Percentiles rank a stretch among this genome's conserved stretches.
phyloP scores from a whole-genome alignment of 1,139 yeast genomes.

The Candida tetrigidarum region DNA sequence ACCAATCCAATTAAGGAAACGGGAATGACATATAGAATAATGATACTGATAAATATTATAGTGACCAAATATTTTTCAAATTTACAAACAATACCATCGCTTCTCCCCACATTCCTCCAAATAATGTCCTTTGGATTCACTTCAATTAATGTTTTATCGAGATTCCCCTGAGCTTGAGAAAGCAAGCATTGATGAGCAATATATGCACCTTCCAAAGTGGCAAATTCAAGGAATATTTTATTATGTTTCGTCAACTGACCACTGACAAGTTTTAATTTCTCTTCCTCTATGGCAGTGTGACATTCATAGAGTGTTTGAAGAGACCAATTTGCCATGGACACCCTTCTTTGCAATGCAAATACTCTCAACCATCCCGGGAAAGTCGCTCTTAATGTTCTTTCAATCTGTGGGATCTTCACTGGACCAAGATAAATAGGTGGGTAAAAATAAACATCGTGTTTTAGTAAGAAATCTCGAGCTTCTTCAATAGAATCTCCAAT shows the following conservation, averaged over 20 bases:
- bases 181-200: conserved; percentile 59
- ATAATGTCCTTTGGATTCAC: conserved; percentile 60
- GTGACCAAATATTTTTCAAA: conserved; percentile 47
- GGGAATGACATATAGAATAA: conserved; percentile 69
- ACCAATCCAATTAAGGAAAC: conserved; percentile 71
- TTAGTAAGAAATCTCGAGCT: conserved; percentile 7
- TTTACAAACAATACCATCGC: conserved; percentile 33
- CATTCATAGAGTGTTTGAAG: conserved; percentile 23
- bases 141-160: conserved; percentile 49
- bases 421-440: conserved; percentile 34
- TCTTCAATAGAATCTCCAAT: conserved; percentile 5
- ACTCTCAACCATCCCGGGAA: conserved; percentile 38
- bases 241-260: conserved; percentile 29
- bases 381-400: conserved; percentile 26
- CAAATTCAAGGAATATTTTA: conserved; percentile 59
- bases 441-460: conserved; percentile 24
- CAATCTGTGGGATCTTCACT: conserved; percentile 28
- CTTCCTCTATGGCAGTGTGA: conserved; percentile 24
- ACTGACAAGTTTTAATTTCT: conserved; percentile 23
- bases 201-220: conserved; percentile 50
- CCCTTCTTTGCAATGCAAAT: conserved; percentile 26
- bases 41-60: conserved; percentile 46
- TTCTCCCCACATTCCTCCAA: conserved; percentile 56
- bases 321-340: conserved; percentile 33
- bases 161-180: conserved; percentile 43